phyloP scores from a whole-genome alignment of 257 asterid genomes.

The Ligustrum vulgare region DNA sequence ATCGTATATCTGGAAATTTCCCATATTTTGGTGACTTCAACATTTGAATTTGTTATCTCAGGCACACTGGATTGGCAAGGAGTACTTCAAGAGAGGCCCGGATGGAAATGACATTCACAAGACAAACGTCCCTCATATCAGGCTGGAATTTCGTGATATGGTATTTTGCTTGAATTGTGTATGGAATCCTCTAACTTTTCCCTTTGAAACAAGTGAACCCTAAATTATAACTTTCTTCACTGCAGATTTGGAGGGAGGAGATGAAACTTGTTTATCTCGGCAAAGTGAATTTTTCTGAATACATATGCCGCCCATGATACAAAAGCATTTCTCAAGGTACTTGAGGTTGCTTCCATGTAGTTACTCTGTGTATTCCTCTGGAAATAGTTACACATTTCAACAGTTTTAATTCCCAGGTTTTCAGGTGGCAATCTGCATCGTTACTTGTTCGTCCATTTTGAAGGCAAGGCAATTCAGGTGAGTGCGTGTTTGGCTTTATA shows the following conservation, averaged over 20 bases:
- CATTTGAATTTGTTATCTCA: conserved; percentile 30
- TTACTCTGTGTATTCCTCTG: neutral
- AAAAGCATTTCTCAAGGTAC: conserved; percentile 21
- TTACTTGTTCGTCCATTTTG: neutral
- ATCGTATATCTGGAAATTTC: conserved; percentile 5
- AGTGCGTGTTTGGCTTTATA: neutral
- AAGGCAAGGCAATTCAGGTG: neutral
- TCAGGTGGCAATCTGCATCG: conserved; percentile 11
- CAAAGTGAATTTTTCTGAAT: conserved; percentile 57
- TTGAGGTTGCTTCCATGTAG: neutral
- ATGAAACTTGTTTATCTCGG: conserved; percentile 86
- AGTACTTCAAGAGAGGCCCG: conserved; percentile 82
- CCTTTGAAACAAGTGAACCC: conserved; percentile 1
- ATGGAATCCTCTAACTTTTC: neutral
- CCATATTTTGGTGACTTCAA: neutral
- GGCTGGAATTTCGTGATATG: conserved; percentile 91
- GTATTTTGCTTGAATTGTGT: conserved; percentile 36
- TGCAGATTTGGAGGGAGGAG: conserved; percentile 94
- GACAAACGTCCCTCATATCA: conserved; percentile 95
- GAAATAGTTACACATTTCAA: neutral
- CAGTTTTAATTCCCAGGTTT: neutral
- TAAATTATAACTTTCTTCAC: neutral
- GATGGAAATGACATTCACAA: conserved; percentile 91
- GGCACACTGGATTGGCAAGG: conserved; percentile 95
- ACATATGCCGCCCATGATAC: conserved; percentile 56